Evolutionary conservation across 2,329 filamentous ascomycete genomes (phyloP).

Genomic region (Verticillium dahliae): DNA sequence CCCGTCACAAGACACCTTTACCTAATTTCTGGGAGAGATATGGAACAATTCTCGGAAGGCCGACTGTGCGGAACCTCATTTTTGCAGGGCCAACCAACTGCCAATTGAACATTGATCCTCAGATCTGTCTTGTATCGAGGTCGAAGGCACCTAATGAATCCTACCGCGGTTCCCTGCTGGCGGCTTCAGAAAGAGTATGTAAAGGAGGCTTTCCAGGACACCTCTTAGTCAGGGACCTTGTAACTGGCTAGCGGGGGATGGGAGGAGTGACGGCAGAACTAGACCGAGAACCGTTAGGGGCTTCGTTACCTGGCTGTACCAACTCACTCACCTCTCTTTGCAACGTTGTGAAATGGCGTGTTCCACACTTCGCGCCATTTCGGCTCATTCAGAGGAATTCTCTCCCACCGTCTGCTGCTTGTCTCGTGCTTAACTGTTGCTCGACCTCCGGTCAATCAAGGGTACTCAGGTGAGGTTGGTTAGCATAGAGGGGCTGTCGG

Average conservation of each 20-base stretch:
- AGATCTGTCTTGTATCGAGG: too few relatives aligned
- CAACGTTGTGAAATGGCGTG: background rate
- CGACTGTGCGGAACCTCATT: background rate
- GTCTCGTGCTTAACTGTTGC: background rate
- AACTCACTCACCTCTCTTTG: background rate
- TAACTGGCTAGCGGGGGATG: background rate
- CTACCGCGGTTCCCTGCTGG: background rate
- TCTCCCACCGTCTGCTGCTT: background rate
- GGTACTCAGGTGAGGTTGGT: background rate
- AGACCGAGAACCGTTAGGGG: background rate
- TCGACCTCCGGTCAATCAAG: background rate
- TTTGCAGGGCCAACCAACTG: too few relatives aligned
- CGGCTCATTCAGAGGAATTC: background rate
- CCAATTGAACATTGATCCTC: too few relatives aligned
- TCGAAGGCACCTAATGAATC: too few relatives aligned
- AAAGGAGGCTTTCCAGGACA: background rate
- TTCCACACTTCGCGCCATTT: background rate
- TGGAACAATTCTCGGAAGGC: background rate
- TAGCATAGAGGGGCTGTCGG: background rate
- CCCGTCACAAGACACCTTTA: background rate
- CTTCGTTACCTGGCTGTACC: background rate
- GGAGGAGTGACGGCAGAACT: background rate
- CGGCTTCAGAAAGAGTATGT: background rate
- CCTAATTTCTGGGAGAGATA: background rate
- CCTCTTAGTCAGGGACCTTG: background rate